Evolutionary conservation across 805 yeast species (phyloP).

Genomic region (Candida xyloterini): DNA sequence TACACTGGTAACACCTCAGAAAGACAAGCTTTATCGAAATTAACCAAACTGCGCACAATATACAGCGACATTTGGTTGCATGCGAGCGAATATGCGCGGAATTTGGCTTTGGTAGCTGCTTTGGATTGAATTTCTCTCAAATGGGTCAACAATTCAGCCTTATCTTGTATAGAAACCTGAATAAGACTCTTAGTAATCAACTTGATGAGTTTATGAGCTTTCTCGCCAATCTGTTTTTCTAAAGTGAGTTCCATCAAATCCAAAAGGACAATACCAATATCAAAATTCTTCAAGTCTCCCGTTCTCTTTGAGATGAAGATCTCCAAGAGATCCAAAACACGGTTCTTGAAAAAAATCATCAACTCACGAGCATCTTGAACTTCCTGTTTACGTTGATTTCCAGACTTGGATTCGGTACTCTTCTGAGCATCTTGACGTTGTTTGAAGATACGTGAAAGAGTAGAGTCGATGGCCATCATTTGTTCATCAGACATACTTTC

Average conservation of each 20-base stretch:
- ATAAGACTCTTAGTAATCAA: slow-evolving; percentile 48
- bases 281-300: slow-evolving; percentile 38
- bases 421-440: slow-evolving; percentile 71
- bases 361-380: slow-evolving; percentile 77
- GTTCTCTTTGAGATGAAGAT: slow-evolving; percentile 49
- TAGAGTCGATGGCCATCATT: slow-evolving; percentile 91
- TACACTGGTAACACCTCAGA: slow-evolving; percentile 55
- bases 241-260: slow-evolving; percentile 61
- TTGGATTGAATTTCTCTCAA: slow-evolving; percentile 44
- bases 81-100: slow-evolving; percentile 51
- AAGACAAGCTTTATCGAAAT: slow-evolving; percentile 35
- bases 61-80: slow-evolving; percentile 66
- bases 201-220: slow-evolving; percentile 71
- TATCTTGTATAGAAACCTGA: slow-evolving; percentile 24
- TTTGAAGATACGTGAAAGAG: slow-evolving; percentile 76
- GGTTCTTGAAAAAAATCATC: slow-evolving; percentile 72
- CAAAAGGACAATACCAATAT: slow-evolving; percentile 54
- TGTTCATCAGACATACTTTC: slow-evolving; percentile 95
- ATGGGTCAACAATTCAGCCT: slow-evolving; percentile 17
- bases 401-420: slow-evolving; percentile 43
- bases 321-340: slow-evolving; percentile 76
- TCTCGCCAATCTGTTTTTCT: slow-evolving; percentile 67
- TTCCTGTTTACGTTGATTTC: slow-evolving; percentile 67
- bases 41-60: slow-evolving; percentile 53
- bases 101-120: slow-evolving; percentile 41